phyloP scores from a whole-genome alignment of 2,329 filamentous ascomycete species.

The Aspergillus uvarum region DNA sequence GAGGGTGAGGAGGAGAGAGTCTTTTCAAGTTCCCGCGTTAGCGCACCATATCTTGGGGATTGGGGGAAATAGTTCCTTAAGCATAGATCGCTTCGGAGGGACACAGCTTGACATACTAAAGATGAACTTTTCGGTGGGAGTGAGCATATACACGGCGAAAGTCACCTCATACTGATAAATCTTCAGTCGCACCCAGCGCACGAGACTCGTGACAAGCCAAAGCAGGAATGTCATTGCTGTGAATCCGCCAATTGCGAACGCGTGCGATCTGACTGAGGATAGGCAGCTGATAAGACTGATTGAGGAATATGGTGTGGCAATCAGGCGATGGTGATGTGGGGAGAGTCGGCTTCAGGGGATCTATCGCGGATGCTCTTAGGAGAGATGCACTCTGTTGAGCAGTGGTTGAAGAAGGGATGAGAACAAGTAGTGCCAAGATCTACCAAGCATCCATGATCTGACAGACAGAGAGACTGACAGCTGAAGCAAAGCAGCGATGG shows the following conservation, averaged over 20 bases:
- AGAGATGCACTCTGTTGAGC: neutral
- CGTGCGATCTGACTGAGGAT: neutral
- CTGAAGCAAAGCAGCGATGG: neutral
- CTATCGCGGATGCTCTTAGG: neutral
- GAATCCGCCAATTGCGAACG: neutral
- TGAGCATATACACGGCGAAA: constrained; percentile 95
- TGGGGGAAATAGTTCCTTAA: neutral
- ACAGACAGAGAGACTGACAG: neutral
- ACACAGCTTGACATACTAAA: constrained; percentile 68
- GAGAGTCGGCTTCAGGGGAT: neutral
- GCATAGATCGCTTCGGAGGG: neutral
- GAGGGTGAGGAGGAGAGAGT: constrained; percentile 88
- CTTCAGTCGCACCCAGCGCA: constrained; percentile 89
- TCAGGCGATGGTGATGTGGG: neutral
- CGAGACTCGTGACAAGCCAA: constrained; percentile 53
- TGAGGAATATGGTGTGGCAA: neutral
- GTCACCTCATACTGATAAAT: constrained; percentile 98
- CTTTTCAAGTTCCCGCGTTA: constrained; percentile 48
- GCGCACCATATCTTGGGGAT: neutral
- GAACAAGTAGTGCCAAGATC: neutral
- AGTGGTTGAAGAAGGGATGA: neutral
- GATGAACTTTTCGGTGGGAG: constrained; percentile 90
- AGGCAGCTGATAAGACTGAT: neutral
- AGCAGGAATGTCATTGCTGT: constrained; percentile 29
- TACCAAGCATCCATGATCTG: constrained; percentile 5